A percentile compares a stretch with the other conserved stretches of the same genome.
phyloP scores from a whole-genome alignment of 1,139 yeast species.

The Hyphopichia burtonii region DNA sequence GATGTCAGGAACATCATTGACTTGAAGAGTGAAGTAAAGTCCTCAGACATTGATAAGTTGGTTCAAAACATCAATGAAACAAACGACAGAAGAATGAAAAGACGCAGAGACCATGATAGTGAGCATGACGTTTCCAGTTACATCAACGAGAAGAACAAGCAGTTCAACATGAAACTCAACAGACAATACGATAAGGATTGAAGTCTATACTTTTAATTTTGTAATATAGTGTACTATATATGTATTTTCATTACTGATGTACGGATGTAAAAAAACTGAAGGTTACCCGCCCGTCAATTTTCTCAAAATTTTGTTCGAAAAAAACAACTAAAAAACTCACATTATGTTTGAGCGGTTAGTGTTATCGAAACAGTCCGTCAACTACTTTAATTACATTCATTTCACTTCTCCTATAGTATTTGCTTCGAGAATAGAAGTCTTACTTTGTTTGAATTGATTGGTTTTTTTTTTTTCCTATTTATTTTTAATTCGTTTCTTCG shows the following conservation, averaged over 20 bases:
- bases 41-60: constrained; percentile 1
- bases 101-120: constrained; percentile 28
- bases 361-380: not conserved
- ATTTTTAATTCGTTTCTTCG: not conserved
- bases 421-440: not conserved
- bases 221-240: not conserved
- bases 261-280: not conserved
- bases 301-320: not conserved
- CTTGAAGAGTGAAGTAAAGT: not conserved
- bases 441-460: constrained; percentile 1
- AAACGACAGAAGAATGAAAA: constrained; percentile 8
- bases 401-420: not conserved
- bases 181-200: constrained; percentile 42
- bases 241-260: not conserved
- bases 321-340: not conserved
- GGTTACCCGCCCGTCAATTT: not conserved
- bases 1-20: constrained; percentile 10
- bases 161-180: constrained; percentile 71
- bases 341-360: not conserved
- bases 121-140: constrained; percentile 36
- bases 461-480: too few relatives aligned
- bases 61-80: constrained; percentile 2
- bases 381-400: not conserved
- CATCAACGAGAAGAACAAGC: constrained; percentile 76
- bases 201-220: not conserved